Percentiles rank a stretch among this genome's conserved stretches.
Conservation (phyloP, 176 grass and related monocot species). For the Coix lacrymajobi region DNA sequence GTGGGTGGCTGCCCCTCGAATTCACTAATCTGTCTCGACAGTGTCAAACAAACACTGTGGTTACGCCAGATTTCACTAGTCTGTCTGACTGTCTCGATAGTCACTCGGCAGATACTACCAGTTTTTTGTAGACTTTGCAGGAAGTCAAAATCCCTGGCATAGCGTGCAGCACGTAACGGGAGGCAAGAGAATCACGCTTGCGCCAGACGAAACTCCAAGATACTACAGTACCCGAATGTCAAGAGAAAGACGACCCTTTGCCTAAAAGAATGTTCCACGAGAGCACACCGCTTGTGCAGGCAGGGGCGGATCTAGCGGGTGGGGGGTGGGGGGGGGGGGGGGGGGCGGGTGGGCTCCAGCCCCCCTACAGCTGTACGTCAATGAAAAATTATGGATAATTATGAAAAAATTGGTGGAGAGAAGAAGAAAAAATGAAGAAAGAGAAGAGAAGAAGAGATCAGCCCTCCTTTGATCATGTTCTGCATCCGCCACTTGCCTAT, state of each 20-base stretch:
- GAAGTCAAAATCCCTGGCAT: neutral
- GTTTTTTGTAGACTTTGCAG: neutral
- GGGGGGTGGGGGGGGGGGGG: too few relatives aligned
- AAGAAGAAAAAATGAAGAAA: too few relatives aligned
- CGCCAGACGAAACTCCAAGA: slow-evolving; percentile 5
- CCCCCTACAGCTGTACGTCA: too few relatives aligned
- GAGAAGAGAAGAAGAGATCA: too few relatives aligned
- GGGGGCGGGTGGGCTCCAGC: too few relatives aligned
- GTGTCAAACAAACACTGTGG: too few relatives aligned
- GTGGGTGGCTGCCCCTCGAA: neutral
- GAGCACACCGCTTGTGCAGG: neutral
- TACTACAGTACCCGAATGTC: neutral
- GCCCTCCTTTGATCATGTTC: too few relatives aligned
- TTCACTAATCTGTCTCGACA: too few relatives aligned
- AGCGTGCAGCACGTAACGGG: neutral
- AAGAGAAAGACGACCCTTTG: neutral
- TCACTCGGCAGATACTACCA: neutral
- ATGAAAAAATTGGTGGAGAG: too few relatives aligned
- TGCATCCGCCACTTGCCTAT: too few relatives aligned
- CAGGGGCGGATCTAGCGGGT: too few relatives aligned
- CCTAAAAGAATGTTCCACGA: slow-evolving; percentile 17
- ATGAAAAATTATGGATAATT: too few relatives aligned
- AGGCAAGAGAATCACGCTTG: neutral
- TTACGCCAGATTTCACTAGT: neutral
- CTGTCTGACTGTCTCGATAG: neutral